Conservation (phyloP, 2,329 filamentous ascomycete species). For the Periconia sp. region DNA sequence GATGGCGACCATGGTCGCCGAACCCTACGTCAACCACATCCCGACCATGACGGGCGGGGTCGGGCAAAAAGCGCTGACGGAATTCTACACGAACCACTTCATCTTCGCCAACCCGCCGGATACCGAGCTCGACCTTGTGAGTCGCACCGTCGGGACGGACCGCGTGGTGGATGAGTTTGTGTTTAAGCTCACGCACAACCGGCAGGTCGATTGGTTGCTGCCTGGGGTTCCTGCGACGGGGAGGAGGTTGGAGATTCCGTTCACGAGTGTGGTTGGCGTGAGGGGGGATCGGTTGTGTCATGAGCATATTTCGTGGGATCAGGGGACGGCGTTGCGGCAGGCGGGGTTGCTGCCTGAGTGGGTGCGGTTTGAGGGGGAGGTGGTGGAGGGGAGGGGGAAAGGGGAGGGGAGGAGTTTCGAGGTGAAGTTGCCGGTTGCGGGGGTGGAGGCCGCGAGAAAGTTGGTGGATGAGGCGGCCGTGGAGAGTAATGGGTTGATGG, state of each 20-base stretch:
- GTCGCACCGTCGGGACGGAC: constrained; percentile 71
- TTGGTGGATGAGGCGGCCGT: constrained; percentile 53
- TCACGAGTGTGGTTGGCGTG: constrained; percentile 67
- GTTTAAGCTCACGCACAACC: constrained; percentile 38
- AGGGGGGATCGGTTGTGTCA: constrained; percentile 69
- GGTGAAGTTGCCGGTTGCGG: constrained; percentile 63
- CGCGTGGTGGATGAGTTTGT: constrained; percentile 55
- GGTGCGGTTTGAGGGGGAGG: constrained; percentile 57
- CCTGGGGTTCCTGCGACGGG: constrained; percentile 38
- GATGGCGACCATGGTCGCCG: constrained; percentile 79
- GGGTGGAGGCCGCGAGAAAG: constrained; percentile 56
- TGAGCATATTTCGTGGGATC: constrained; percentile 73
- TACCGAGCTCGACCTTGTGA: constrained; percentile 68
- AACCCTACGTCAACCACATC: constrained; percentile 79
- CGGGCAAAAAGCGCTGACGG: constrained; percentile 62
- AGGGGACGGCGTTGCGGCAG: constrained; percentile 63
- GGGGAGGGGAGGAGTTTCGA: constrained; percentile 52
- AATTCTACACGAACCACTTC: constrained; percentile 74
- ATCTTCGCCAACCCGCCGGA: constrained; percentile 73
- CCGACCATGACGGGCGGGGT: constrained; percentile 71
- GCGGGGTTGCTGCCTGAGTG: constrained; percentile 66
- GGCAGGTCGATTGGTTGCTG: constrained; percentile 37
- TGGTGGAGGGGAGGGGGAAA: constrained; percentile 33
- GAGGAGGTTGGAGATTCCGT: constrained; percentile 56
- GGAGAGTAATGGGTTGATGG: constrained; percentile 61